phyloP scores from a whole-genome alignment of 1,284 basidiomycete genomes.

The Phylloboletellus chloephorus region DNA sequence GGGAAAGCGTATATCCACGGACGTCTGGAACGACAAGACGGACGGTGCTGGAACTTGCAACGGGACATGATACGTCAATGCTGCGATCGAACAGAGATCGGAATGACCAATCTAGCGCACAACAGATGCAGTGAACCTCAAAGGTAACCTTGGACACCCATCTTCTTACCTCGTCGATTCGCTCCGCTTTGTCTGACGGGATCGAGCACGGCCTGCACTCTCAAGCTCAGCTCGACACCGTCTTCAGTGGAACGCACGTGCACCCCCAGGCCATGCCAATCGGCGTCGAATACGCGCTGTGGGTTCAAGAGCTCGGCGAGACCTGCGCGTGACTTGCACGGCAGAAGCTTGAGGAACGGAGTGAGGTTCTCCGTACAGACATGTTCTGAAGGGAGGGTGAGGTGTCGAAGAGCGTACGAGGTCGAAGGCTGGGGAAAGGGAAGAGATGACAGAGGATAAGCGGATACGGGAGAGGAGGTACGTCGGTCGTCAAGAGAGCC shows the following conservation, averaged over 20 bases:
- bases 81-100: constrained; percentile 65
- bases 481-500: constrained; percentile 69
- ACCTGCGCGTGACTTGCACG: constrained; percentile 89
- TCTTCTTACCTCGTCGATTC: constrained; percentile 49
- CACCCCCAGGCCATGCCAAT: constrained; percentile 84
- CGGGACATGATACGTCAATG: constrained; percentile 59
- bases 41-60: constrained; percentile 51
- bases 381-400: constrained; percentile 73
- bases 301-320: constrained; percentile 84
- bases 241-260: constrained; percentile 46
- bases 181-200: constrained; percentile 56
- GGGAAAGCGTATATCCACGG: constrained; percentile 42
- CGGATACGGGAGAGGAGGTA: constrained; percentile 57
- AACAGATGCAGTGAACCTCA: not conserved
- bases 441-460: constrained; percentile 38
- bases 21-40: constrained; percentile 43
- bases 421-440: constrained; percentile 1
- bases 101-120: constrained; percentile 69
- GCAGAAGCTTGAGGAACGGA: constrained; percentile 90
- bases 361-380: constrained; percentile 97
- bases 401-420: constrained; percentile 60
- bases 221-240: constrained; percentile 64
- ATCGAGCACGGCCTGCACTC: constrained; percentile 80
- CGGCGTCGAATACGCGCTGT: constrained; percentile 79
- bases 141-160: not conserved